Evolutionary conservation across 768 basidiomycete species (phyloP).

Genomic region (Clavulina sp.): DNA sequence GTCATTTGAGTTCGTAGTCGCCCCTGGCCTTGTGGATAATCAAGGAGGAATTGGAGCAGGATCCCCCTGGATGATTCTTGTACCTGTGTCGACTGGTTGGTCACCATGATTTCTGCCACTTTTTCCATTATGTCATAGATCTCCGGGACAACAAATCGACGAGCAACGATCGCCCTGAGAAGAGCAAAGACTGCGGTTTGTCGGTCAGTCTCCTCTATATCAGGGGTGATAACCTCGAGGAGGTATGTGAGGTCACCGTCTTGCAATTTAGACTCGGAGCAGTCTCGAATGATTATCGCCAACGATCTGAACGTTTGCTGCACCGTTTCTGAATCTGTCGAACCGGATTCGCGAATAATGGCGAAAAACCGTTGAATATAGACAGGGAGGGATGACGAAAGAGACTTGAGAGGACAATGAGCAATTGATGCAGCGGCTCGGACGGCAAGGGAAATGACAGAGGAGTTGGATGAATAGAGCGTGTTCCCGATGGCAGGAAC

Average conservation of each 20-base stretch:
- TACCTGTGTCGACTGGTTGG: conserved; percentile 76
- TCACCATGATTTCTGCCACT: conserved; percentile 81
- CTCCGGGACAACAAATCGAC: conserved; percentile 87
- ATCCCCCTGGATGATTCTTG: conserved; percentile 83
- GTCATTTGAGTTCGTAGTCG: conserved; percentile 75
- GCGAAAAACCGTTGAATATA: conserved; percentile 69
- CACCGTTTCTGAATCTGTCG: conserved; percentile 74
- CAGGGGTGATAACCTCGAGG: conserved; percentile 70
- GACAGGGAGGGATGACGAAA: conserved; percentile 61
- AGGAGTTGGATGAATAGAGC: conserved; percentile 64
- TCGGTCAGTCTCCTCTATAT: conserved; percentile 74
- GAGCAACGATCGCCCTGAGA: conserved; percentile 74
- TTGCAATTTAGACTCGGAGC: conserved; percentile 59
- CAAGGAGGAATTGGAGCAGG: conserved; percentile 83
- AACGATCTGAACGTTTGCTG: conserved; percentile 80
- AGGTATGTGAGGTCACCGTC: conserved; percentile 81
- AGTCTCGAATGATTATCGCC: conserved; percentile 78
- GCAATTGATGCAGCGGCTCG: conserved; percentile 66
- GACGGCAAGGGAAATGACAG: conserved; percentile 58
- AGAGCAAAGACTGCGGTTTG: conserved; percentile 78
- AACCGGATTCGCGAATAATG: conserved; percentile 67
- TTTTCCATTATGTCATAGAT: conserved; percentile 95
- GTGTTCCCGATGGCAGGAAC: conserved; percentile 79
- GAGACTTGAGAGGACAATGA: conserved; percentile 63
- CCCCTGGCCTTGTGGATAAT: conserved; percentile 92